Base-by-base conservation (phyloP, 306 rosid genomes). In the Datisca glomerata region DNA sequence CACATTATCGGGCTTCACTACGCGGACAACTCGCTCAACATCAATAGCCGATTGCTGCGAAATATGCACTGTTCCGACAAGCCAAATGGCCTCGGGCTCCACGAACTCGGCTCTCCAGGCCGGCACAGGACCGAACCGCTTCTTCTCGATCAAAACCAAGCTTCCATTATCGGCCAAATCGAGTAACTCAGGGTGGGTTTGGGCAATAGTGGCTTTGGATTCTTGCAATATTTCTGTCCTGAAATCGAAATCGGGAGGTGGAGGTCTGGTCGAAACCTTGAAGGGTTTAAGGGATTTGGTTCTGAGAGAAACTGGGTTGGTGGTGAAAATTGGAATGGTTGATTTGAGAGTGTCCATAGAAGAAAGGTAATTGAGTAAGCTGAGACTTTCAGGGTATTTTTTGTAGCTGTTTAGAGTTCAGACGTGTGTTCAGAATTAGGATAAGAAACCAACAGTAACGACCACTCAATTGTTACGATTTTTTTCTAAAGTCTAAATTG, bases 131-230 rank as follows among this genome's bases (percentile, higher is more conserved):
- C 95, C 91, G 14, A 74, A 84, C 54, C 49, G 61, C 40, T 64
- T 75, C 75, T 78, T 84, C 64, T 75, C 79, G 6, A 84, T 47
- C 84, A 84, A 53, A 29, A 83, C 74, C 83, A 89, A 70, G 49
- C 41, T 70, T 18, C 95, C 93, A 51, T 66, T 72, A 8, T 66
- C 67, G 3, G 86, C 89, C 58, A 89, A 70, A 56, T 89, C 95
- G 24, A 79, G 91, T 67, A 77, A 54, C 47, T 70, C 72, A 0
- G 95, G 95, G 64, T 83, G 83, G 27, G 62, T 47, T 56, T 42
- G 60, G 20, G 79, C 84, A 7, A 89, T 80, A 43, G 59, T 45
- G 37, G 72, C 68, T 61, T 58, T 74, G 2, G 95, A 84, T 7
- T 66, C 75, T 6, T 49, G 9, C 14, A 59, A 51, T 1, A 83